Conservation (phyloP, 2,329 filamentous ascomycete species). For the Paraconiothyrium sp. region DNA sequence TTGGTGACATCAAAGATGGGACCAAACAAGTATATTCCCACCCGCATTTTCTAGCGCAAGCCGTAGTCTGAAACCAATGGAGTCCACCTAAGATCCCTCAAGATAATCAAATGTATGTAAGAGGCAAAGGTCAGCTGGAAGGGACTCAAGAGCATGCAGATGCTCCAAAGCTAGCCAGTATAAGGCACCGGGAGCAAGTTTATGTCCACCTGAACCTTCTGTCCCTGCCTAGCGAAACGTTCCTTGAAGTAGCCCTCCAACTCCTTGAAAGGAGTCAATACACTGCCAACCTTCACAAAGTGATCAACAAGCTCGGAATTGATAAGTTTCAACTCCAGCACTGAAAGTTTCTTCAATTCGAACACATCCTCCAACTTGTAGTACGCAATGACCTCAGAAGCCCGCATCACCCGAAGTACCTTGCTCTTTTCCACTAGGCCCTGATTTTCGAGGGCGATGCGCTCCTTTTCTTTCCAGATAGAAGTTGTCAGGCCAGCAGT, state of each 20-base stretch:
- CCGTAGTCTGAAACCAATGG: background rate
- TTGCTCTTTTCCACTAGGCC: constrained; percentile 78
- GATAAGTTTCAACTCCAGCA: background rate
- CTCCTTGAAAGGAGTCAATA: background rate
- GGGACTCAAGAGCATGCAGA: background rate
- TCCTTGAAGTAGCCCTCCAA: background rate
- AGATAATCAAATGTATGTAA: no score
- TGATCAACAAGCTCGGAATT: background rate
- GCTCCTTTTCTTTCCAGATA: constrained; percentile 63
- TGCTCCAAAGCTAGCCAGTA: background rate
- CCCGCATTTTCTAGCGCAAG: background rate
- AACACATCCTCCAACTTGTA: constrained; percentile 77
- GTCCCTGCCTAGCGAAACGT: background rate
- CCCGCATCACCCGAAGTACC: constrained; percentile 80
- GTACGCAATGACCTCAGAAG: constrained; percentile 80
- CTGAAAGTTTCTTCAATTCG: constrained; percentile 54
- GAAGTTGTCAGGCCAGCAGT: constrained; percentile 81
- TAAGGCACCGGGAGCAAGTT: background rate
- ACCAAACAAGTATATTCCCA: background rate
- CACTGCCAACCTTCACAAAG: background rate
- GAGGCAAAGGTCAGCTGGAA: background rate
- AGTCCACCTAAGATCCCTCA: no score
- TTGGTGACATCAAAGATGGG: background rate
- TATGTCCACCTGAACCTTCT: background rate
- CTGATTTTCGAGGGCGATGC: constrained; percentile 78